A percentile compares a stretch with the other conserved stretches of the same genome.
Conservation (phyloP, 108 stramenopile species). For the Epithemia pelagica region DNA sequence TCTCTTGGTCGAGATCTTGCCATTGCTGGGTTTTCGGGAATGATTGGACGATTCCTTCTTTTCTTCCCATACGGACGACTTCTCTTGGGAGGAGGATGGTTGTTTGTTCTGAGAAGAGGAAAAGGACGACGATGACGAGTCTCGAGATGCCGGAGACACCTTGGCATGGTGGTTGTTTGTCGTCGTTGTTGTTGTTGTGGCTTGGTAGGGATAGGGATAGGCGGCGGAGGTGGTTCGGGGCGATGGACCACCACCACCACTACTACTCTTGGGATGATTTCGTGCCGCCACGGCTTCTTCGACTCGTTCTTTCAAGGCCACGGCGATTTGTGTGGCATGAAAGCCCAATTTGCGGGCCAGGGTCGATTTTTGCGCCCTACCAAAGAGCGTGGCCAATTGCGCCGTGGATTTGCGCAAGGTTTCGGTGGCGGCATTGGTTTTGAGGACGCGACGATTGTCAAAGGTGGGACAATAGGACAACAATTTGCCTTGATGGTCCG, state of each 20-base stretch:
- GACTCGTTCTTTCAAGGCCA: conserved; percentile 32
- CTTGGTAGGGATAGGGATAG: not conserved
- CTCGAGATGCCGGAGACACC: too few species aligned
- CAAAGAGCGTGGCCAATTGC: conserved; percentile 50
- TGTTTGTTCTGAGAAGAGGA: too few species aligned
- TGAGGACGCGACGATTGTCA: conserved; percentile 72
- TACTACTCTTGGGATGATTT: not conserved
- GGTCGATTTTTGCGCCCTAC: conserved; percentile 48
- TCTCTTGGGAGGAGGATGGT: not conserved
- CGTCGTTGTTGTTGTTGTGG: not conserved
- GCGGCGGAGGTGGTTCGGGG: too few species aligned
- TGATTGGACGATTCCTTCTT: not conserved
- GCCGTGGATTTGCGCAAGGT: conserved; percentile 56
- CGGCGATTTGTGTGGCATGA: conserved; percentile 22
- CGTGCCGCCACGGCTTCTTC: conserved; percentile 31
- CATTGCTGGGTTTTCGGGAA: too few species aligned
- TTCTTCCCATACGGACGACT: not conserved
- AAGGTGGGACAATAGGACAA: conserved; percentile 85
- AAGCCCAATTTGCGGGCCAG: conserved; percentile 15
- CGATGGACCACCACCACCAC: not conserved
- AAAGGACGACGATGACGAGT: not conserved
- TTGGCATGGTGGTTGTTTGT: too few species aligned
- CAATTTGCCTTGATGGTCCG: conserved; percentile 72
- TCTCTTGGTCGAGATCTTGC: too few species aligned
- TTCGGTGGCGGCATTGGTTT: conserved; percentile 70